Base-by-base conservation (phyloP, 2,329 filamentous ascomycete species). In the Alternaria longipes region DNA sequence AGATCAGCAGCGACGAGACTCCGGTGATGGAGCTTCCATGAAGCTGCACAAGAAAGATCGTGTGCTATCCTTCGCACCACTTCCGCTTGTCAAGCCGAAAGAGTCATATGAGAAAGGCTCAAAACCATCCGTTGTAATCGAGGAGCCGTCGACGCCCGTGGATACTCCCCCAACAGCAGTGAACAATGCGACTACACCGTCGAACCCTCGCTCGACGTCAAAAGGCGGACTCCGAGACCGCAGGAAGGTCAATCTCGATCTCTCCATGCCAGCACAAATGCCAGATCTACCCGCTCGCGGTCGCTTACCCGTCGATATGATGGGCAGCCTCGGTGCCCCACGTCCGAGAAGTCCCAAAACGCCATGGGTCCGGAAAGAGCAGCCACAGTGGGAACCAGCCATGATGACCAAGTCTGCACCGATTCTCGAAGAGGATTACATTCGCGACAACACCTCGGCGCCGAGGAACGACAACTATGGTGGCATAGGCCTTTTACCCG, bases 301-400 rank as follows among this genome's bases (percentile, higher is more conserved):
- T 36, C 59, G 68, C 36, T 53, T 51, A 20, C 66, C 65, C n/a
- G 49, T 57, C 4, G 40, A 24, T 11, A 38, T 64, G 1, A 16
- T 66, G n/a, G 65, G 56, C 24, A 70, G 57, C 41, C 47, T 74
- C 44, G 66, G 62, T 20, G 62, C 68, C 14, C 64, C 69, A n/a
- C 69, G 73, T 5, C 60, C 67, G 41, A 64, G 70, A 44, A 75
- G 73, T 38, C 74, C 73, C 4, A 72, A 68, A 44, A 72, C 73
- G 26, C 69, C 73, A 7, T 73, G 63, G 65, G 55, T 65, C 3
- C 52, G 53, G 8, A 54, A 65, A 8, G 59, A 62, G 30, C 56
- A 68, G 45, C 49, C 55, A 8, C 51, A 44, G 22, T 71, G 69
- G 69, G 56, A 62, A 24, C 47, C 22, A n/a, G 34, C 38, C 12